Evolutionary conservation across 805 yeast genomes (phyloP).

Genomic region (Zygoascus flipseniorum): DNA sequence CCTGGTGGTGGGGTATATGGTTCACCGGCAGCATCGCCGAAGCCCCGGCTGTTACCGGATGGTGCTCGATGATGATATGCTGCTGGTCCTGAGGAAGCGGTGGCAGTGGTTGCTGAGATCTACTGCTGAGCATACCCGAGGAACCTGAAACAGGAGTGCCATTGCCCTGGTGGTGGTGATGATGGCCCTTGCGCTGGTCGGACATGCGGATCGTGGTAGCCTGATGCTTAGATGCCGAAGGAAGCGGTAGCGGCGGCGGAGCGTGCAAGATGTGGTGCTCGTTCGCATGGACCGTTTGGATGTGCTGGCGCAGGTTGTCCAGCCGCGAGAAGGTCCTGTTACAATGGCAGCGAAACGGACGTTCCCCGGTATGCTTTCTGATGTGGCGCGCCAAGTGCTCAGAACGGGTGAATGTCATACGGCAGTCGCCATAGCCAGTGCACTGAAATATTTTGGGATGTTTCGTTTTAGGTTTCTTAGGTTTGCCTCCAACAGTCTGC

Average conservation of each 20-base stretch:
- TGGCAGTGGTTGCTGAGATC: constrained; percentile 9
- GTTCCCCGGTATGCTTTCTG: constrained; percentile 88
- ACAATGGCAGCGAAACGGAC: constrained; percentile 83
- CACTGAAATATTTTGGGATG: constrained; percentile 61
- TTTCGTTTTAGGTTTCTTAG: constrained; percentile 19
- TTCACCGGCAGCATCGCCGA: neutral
- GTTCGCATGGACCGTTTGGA: constrained; percentile 70
- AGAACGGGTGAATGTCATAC: constrained; percentile 81
- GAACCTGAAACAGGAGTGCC: neutral
- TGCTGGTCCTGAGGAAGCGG: constrained; percentile 5
- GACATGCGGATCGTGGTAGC: constrained; percentile 5
- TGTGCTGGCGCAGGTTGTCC: constrained; percentile 86
- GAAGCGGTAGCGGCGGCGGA: constrained; percentile 14
- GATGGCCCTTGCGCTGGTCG: constrained; percentile 11
- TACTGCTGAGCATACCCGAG: neutral
- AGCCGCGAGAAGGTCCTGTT: constrained; percentile 69
- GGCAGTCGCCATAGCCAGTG: constrained; percentile 76
- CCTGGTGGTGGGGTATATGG: neutral
- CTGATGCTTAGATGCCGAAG: neutral
- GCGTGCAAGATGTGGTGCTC: constrained; percentile 30
- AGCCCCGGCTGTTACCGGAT: neutral
- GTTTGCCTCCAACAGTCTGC: neutral
- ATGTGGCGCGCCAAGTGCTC: constrained; percentile 91
- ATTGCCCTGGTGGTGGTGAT: constrained; percentile 6
- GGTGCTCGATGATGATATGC: neutral